phyloP scores from a whole-genome alignment of 345 rosid genomes.

The Diplotaxis tenuifolia region DNA sequence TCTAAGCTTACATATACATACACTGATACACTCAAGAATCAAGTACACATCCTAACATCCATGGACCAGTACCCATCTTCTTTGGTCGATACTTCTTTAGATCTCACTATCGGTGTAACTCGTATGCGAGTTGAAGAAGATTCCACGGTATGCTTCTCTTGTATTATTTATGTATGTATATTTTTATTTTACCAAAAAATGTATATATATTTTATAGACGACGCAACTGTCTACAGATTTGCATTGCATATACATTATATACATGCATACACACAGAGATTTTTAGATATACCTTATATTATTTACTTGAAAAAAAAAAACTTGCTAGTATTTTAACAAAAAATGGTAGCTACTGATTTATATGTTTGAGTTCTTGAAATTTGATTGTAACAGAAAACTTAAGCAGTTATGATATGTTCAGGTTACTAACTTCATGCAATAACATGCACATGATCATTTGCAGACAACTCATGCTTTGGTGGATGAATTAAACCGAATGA shows the following conservation, averaged over 20 bases:
- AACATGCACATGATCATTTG: not conserved
- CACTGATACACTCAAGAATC: conserved; percentile 13
- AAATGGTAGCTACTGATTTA: not conserved
- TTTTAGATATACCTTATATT: not conserved
- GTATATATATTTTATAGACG: not conserved
- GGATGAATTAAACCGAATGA: conserved; percentile 78
- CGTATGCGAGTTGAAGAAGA: conserved; percentile 42
- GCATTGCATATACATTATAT: conserved; percentile 15
- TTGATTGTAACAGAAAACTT: not conserved
- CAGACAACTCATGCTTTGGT: conserved; percentile 46
- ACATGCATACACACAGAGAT: not conserved
- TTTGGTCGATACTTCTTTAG: conserved; percentile 53
- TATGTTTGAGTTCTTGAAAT: not conserved
- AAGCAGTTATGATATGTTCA: too few species aligned
- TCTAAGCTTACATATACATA: conserved; percentile 15
- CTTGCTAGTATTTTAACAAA: not conserved
- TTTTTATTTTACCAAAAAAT: too few species aligned
- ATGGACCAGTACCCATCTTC: conserved; percentile 49
- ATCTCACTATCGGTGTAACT: conserved; percentile 48
- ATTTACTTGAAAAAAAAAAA: not conserved
- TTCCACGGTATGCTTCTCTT: conserved; percentile 34
- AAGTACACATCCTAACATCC: conserved; percentile 11
- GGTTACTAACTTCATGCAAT: conserved; percentile 20
- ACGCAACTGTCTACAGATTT: not conserved
- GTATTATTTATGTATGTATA: too few species aligned